A percentile compares a stretch with the other conserved stretches of the same genome.
Evolutionary conservation across 192 early-diverging fungal species (phyloP).

Genomic region (Obelidium mucronatum): DNA sequence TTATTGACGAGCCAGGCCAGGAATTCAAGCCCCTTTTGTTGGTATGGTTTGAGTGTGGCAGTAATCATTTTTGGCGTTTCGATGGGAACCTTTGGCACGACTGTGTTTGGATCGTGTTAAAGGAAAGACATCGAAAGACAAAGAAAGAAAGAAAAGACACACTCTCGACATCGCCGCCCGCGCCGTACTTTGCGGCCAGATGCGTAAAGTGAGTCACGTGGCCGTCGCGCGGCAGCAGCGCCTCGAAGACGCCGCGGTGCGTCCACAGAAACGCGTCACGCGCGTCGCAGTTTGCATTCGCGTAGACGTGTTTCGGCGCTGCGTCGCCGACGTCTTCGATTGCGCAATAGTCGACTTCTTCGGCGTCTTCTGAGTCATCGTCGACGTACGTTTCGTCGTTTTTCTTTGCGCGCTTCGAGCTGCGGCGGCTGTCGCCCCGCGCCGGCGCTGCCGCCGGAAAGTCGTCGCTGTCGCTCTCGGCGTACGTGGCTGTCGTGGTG

Average conservation of each 20-base stretch:
- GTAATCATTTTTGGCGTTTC: conserved; percentile 6
- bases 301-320: not conserved
- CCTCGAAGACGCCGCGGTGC: conserved; percentile 25
- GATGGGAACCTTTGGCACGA: conserved; percentile 4
- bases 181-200: not conserved
- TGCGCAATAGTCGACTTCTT: not conserved
- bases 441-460: not conserved
- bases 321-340: conserved; percentile 1
- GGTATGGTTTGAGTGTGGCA: conserved; percentile 73
- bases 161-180: conserved; percentile 1
- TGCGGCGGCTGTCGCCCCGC: not conserved
- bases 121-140: not conserved
- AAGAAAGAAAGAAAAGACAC: not conserved
- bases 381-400: not conserved
- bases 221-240: conserved; percentile 25
- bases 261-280: conserved; percentile 27
- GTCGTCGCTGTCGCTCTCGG: not conserved
- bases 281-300: not conserved
- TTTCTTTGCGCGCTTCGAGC: not conserved
- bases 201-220: conserved; percentile 15
- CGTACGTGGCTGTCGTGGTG: not conserved
- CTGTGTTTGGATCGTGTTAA: not conserved
- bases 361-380: not conserved
- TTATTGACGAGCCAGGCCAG: conserved; percentile 91
- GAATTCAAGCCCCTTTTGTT: conserved; percentile 93